phyloP scores from a whole-genome alignment of 2,329 filamentous ascomycete species.

The Fusarium floridanum region DNA sequence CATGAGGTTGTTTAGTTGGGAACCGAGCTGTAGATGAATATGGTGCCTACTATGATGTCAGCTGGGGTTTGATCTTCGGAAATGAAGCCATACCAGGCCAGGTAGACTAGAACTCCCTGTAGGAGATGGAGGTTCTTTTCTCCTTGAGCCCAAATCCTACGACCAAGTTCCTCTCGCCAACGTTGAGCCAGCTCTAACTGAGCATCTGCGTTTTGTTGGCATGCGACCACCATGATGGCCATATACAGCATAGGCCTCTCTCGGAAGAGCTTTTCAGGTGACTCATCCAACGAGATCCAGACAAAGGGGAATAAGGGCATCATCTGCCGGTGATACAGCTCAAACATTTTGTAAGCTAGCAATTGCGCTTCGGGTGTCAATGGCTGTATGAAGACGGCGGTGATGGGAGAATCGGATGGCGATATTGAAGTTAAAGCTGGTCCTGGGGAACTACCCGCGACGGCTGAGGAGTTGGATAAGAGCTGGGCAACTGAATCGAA shows the following conservation, averaged over 20 bases:
- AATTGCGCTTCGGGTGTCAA: not conserved
- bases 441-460: not conserved
- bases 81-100: slow-evolving; percentile 10
- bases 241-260: slow-evolving; percentile 21
- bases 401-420: not conserved
- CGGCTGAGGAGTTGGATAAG: not conserved
- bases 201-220: slow-evolving; percentile 6
- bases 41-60: slow-evolving; percentile 12
- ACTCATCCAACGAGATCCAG: not conserved
- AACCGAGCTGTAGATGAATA: slow-evolving; percentile 9
- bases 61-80: not conserved
- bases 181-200: slow-evolving; percentile 18
- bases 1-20: slow-evolving; percentile 18
- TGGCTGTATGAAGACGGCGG: not conserved
- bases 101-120: slow-evolving; percentile 4
- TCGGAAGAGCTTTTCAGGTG: not conserved
- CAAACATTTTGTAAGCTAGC: slow-evolving; percentile 10
- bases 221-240: slow-evolving; percentile 21
- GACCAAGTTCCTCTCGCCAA: slow-evolving; percentile 16
- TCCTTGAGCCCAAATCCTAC: slow-evolving; percentile 11
- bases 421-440: not conserved
- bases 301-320: slow-evolving; percentile 23
- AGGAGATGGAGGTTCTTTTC: slow-evolving; percentile 18
- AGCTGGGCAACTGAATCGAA: slow-evolving; percentile 25
- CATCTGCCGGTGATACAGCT: slow-evolving; percentile 15